Evolutionary conservation across 345 rosid genomes (phyloP).

Genomic region (Euphorbia tirucalli): DNA sequence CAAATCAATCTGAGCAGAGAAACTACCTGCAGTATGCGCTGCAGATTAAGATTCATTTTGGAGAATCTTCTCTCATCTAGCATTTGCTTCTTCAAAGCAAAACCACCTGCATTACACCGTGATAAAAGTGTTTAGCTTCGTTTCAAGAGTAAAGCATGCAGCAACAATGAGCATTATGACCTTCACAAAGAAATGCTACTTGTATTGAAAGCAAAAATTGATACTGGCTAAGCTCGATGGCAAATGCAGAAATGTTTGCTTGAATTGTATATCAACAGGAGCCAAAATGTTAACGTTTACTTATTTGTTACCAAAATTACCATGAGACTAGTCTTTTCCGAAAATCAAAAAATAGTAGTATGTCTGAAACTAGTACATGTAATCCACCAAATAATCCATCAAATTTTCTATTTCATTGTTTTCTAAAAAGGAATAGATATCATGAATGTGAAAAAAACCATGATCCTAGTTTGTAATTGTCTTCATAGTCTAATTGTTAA

Average conservation of each 20-base stretch:
- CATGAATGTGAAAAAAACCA: not conserved
- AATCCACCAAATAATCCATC: not conserved
- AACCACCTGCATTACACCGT: slow-evolving; percentile 56
- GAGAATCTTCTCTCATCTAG: slow-evolving; percentile 89
- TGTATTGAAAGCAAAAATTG: not conserved
- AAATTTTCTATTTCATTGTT: not conserved
- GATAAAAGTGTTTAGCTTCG: not conserved
- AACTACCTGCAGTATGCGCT: slow-evolving; percentile 83
- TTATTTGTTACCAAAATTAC: too few species aligned
- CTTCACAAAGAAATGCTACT: not conserved
- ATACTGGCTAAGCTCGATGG: not conserved
- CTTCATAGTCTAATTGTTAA: not conserved
- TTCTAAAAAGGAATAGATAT: not conserved
- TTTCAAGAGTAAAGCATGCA: not conserved
- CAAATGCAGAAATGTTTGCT: not conserved
- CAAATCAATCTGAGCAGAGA: slow-evolving; percentile 4
- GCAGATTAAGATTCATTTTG: slow-evolving; percentile 90
- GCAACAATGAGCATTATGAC: slow-evolving; percentile 6
- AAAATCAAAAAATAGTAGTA: not conserved
- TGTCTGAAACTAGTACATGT: not conserved
- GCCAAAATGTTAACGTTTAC: not conserved
- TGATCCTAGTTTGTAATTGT: not conserved
- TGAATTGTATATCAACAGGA: not conserved
- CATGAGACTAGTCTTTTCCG: too few species aligned
- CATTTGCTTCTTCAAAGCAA: slow-evolving; percentile 85